A percentile compares a stretch with the other conserved stretches of the same genome.
Evolutionary conservation across 108 stramenopile species (phyloP).

Genomic region (Poteriospumella lacustris): DNA sequence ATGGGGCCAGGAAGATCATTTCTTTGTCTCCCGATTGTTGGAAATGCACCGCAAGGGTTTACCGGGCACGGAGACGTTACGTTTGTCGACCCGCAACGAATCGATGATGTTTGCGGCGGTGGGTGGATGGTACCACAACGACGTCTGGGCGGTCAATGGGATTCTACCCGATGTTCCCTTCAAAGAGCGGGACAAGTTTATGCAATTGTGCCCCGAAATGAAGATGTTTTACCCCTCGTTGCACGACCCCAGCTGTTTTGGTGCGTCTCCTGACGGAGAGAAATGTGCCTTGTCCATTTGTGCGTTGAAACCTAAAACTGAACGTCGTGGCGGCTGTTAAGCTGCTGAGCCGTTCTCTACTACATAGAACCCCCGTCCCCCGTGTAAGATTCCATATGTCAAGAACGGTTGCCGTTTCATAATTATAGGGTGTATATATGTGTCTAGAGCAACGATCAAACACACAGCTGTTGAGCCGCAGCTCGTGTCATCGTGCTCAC

Average conservation of each 20-base stretch:
- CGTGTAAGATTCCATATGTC: too few relatives aligned
- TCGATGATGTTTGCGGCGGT: background rate
- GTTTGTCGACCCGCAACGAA: background rate
- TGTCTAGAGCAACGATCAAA: too few relatives aligned
- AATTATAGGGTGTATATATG: too few relatives aligned
- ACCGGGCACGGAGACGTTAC: background rate
- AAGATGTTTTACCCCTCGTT: conserved; percentile 18
- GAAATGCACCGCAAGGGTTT: background rate
- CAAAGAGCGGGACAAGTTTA: background rate
- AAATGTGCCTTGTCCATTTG: background rate
- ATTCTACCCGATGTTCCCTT: background rate
- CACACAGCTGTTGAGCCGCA: too few relatives aligned
- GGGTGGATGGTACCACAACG: background rate
- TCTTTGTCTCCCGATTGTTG: conserved; percentile 20
- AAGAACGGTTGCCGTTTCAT: too few relatives aligned
- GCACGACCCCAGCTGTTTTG: conserved; percentile 25
- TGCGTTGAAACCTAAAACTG: conserved; percentile 10
- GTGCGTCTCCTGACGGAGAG: conserved; percentile 12
- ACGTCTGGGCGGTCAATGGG: background rate
- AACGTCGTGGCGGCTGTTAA: conserved; percentile 9
- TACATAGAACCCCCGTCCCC: too few relatives aligned
- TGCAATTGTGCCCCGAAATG: conserved; percentile 14
- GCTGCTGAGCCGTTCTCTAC: too few relatives aligned
- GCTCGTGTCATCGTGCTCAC: too few relatives aligned
- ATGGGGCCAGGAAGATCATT: conserved; percentile 21